These are phyloP conservation scores for Thielaviopsis ethacetica DNA, from an alignment of 2,329 filamentous ascomycete genomes.

Conservation along the genomic window DNA sequence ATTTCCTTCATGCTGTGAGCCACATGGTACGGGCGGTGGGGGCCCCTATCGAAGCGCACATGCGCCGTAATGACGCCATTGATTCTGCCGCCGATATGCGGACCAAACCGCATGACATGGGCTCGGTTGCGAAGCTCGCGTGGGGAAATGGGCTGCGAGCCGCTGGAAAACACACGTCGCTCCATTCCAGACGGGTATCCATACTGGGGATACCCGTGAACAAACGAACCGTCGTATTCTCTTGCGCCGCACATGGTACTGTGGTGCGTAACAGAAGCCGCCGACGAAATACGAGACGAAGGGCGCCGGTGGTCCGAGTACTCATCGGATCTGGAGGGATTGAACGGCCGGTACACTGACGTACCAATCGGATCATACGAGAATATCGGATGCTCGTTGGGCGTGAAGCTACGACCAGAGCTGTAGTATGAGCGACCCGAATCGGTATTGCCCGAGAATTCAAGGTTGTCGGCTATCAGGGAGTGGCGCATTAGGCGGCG, in stretches of 20 bases:
- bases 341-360: neutral
- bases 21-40: conserved; percentile 4
- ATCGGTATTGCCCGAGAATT: conserved; percentile 1
- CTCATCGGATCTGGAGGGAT: neutral
- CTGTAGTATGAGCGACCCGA: neutral
- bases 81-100: neutral
- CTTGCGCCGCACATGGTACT: neutral
- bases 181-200: neutral
- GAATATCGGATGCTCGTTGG: conserved; percentile 8
- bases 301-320: neutral
- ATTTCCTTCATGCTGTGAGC: neutral
- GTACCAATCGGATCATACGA: conserved; percentile 8
- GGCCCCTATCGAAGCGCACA: conserved; percentile 1
- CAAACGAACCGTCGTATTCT: neutral
- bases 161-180: neutral
- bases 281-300: conserved; percentile 3
- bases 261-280: neutral
- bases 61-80: neutral
- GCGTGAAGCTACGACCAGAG: neutral
- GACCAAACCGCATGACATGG: neutral
- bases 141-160: neutral
- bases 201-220: neutral
- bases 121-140: conserved; percentile 1
- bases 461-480: conserved; percentile 7
- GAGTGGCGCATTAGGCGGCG: conserved; percentile 10